Evolutionary conservation across 2,329 filamentous ascomycete genomes (phyloP), one percentile per base, ranked within the genome.

Genomic region (Botrytis fabae): DNA sequence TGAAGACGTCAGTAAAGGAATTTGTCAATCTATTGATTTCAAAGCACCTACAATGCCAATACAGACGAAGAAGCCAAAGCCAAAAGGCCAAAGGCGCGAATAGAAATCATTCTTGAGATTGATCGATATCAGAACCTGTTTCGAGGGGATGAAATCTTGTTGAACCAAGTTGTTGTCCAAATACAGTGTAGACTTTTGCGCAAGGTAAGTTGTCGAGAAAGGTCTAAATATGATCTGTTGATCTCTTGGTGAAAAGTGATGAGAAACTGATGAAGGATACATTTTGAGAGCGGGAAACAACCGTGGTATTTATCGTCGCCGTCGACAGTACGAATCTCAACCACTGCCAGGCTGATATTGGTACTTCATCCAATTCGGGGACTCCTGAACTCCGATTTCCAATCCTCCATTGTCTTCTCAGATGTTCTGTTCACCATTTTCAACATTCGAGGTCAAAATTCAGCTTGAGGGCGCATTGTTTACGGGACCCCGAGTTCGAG

Each of bases 401-500:
- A 66, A 66, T 66, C 64, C 32, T 66, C 46, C 32, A 66, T 51
- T 20, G 64, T 54, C 32, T 54, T 66, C 44, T 51, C 46, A 66
- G 28, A 40, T 66, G 22, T 54, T 54, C 64, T 66, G 10, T 20
- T 66, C 46, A 54, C 32, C 25, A 66, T 28, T 9, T 35, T 66
- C 32, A n/a, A 28, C 25, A 38, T 25, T 48, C 51, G 32, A 54
- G 25, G 22, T 46, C 46, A 66, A 66, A 18, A 46, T 48, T 6
- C 32, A 51, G 64, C 46, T 54, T 40, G 64, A 54, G 46, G 64
- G n/a, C 40, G n/a, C 32, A 40, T 51, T 66, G 4, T 32, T 66
- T 66, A 40, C 46, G 46, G 64, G 44, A 66, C 64, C 64, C 64
- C 64, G 64, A 66, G 46, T 66, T 66, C 46, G 25, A 51, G 32